Evolutionary conservation across 768 basidiomycete genomes (phyloP).

Genomic region (Myochromella boudieri): DNA sequence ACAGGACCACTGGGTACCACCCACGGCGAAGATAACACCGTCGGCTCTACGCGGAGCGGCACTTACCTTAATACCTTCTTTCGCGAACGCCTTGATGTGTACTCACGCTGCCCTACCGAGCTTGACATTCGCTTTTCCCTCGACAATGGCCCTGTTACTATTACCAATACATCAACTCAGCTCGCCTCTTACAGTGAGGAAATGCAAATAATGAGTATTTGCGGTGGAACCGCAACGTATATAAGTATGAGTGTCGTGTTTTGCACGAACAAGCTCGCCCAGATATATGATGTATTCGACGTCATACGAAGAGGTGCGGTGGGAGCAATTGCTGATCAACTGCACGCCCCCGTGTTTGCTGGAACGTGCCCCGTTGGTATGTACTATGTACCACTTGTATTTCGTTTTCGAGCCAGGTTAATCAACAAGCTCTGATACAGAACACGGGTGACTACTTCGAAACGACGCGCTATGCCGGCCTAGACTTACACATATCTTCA

Average conservation of each 20-base stretch:
- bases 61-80: neutral
- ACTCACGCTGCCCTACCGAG: slow-evolving; percentile 5
- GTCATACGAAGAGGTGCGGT: neutral
- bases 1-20: slow-evolving; percentile 6
- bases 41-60: slow-evolving; percentile 8
- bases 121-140: slow-evolving; percentile 6
- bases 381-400: too few species aligned
- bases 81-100: slow-evolving; percentile 8
- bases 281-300: slow-evolving; percentile 5
- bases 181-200: slow-evolving; percentile 3
- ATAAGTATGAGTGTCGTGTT: neutral
- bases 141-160: neutral
- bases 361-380: slow-evolving; percentile 12
- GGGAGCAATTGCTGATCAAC: neutral
- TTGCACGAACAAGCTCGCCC: slow-evolving; percentile 6
- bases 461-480: too few species aligned
- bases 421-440: too few species aligned
- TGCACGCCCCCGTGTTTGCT: slow-evolving; percentile 2
- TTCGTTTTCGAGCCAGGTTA: too few species aligned
- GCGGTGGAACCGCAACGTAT: slow-evolving; percentile 2
- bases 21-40: slow-evolving; percentile 9
- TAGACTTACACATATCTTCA: too few species aligned
- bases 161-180: neutral
- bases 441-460: too few species aligned
- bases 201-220: neutral